Percentiles rank a stretch among this genome's conserved stretches.
Conservation (phyloP, 768 basidiomycete species). For the Suillus subaureus region DNA sequence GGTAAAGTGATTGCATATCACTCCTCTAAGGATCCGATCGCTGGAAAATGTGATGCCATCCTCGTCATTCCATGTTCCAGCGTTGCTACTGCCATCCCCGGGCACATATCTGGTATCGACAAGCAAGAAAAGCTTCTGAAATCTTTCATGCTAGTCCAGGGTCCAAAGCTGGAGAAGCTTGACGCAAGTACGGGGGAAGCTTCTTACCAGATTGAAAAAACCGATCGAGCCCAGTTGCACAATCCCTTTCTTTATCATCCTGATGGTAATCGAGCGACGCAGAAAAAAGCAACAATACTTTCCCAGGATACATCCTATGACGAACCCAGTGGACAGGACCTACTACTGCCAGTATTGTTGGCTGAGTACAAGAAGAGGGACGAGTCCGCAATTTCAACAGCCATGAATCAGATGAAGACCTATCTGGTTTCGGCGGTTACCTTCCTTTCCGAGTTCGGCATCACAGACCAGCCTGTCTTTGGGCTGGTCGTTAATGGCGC, state of each 20-base stretch:
- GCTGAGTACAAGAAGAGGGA: background rate
- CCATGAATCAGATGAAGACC: background rate
- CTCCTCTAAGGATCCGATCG: background rate
- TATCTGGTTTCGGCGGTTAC: background rate
- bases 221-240: no score
- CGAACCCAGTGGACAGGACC: background rate
- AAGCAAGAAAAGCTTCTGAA: background rate
- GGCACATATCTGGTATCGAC: background rate
- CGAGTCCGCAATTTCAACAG: background rate
- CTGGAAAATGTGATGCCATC: background rate
- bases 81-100: background rate
- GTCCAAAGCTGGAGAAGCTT: background rate
- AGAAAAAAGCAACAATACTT: background rate
- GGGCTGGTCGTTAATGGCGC: background rate
- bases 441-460: background rate
- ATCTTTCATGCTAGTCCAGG: background rate
- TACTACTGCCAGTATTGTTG: background rate
- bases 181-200: background rate
- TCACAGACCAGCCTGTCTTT: slow-evolving; percentile 7
- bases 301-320: background rate
- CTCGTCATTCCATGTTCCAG: background rate
- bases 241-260: background rate
- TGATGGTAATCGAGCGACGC: background rate
- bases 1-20: background rate
- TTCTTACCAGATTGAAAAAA: background rate